These are phyloP conservation scores for Eucalyptus sideroxylon DNA, from an alignment of 345 rosid species.

Conservation along the genomic window DNA sequence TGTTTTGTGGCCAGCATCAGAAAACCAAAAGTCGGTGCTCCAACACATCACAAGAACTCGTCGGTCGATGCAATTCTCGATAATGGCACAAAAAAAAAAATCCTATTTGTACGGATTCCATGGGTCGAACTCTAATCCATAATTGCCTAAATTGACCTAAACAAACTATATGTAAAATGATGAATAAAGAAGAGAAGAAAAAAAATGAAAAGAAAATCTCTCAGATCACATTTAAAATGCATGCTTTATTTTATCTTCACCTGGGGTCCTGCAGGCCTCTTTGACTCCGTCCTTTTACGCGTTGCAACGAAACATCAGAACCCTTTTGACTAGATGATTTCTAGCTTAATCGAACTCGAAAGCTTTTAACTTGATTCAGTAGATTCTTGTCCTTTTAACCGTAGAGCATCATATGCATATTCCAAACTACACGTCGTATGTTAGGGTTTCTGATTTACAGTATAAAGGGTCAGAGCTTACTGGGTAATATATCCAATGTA, in stretches of 20 bases:
- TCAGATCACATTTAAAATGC: neutral
- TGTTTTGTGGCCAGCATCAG: neutral
- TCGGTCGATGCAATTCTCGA: neutral
- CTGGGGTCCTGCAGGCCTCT: neutral
- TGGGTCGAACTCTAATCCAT: neutral
- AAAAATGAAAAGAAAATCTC: neutral
- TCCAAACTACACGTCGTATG: neutral
- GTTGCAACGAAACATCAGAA: neutral
- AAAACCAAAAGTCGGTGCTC: neutral
- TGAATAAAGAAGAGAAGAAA: neutral
- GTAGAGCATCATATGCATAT: neutral
- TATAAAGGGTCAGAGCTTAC: neutral
- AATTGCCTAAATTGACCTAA: neutral
- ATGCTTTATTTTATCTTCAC: neutral
- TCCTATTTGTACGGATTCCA: neutral
- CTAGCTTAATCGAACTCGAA: neutral
- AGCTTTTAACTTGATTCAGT: neutral
- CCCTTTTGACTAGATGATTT: neutral
- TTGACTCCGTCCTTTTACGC: neutral
- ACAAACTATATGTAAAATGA: neutral
- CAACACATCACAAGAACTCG: neutral
- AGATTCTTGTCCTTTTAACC: neutral
- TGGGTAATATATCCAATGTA: neutral
- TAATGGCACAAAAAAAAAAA: neutral
- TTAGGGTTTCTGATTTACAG: neutral